Evolutionary conservation across 257 asterid genomes (phyloP).

Genomic region (Gentiana dahurica): DNA sequence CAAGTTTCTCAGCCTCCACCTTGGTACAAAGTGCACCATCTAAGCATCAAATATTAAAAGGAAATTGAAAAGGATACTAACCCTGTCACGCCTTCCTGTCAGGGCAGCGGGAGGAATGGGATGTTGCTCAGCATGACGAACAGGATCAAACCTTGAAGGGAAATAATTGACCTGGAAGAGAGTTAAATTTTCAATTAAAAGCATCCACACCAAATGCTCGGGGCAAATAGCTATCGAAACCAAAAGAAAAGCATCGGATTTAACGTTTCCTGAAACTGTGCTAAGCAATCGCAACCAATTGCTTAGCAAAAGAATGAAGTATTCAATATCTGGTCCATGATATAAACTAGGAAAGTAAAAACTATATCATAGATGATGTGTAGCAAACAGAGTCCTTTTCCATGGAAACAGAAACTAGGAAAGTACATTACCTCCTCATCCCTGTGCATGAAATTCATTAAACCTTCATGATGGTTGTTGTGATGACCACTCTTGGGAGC

Average conservation of each 20-base stretch:
- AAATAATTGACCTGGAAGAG: slow-evolving; percentile 33
- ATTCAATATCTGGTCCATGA: too few relatives aligned
- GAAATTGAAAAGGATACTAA: slow-evolving; percentile 3
- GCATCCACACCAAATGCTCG: neutral
- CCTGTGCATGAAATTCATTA: slow-evolving; percentile 44
- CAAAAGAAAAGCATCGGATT: neutral
- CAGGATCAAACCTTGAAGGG: slow-evolving; percentile 41
- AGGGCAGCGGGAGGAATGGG: slow-evolving; percentile 29
- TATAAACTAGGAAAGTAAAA: neutral
- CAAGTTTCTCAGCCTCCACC: neutral
- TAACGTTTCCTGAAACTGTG: too few relatives aligned
- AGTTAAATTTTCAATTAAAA: neutral
- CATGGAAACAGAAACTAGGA: neutral
- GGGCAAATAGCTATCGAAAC: neutral
- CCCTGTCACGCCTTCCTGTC: slow-evolving; percentile 41
- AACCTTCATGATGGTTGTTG: slow-evolving; percentile 41
- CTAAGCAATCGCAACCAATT: too few relatives aligned
- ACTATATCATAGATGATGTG: neutral
- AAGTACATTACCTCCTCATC: slow-evolving; percentile 39
- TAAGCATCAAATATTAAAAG: neutral
- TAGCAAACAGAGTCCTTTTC: neutral
- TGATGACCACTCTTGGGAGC: slow-evolving; percentile 48
- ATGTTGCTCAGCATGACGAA: slow-evolving; percentile 34
- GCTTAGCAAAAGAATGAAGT: too few relatives aligned
- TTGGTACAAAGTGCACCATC: neutral